phyloP scores from a whole-genome alignment of 129 eudicot genomes.

The Kitagawia praeruptora region DNA sequence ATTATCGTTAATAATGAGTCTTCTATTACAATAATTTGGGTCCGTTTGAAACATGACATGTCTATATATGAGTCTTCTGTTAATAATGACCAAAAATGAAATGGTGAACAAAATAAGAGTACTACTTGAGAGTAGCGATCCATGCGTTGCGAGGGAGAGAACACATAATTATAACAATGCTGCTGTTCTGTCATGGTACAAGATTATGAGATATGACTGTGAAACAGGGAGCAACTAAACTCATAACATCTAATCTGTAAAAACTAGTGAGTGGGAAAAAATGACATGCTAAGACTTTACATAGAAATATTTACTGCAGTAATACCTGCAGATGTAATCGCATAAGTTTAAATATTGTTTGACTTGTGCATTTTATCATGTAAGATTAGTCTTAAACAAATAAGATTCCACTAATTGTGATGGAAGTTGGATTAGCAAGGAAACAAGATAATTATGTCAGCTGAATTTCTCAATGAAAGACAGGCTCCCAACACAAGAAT shows the following conservation, averaged over 20 bases:
- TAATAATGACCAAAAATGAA: neutral
- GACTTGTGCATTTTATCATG: neutral
- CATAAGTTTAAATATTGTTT: neutral
- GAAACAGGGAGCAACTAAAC: neutral
- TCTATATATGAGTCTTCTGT: neutral
- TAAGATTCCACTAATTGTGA: neutral
- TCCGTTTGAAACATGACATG: neutral
- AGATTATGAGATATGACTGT: neutral
- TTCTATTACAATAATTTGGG: too few species aligned
- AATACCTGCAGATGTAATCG: too few species aligned
- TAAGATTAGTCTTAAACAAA: too few species aligned
- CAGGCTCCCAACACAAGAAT: slow-evolving; percentile 8
- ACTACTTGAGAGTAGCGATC: neutral
- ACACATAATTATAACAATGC: neutral
- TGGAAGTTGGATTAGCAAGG: neutral
- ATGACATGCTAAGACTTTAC: too few species aligned
- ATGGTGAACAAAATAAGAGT: neutral
- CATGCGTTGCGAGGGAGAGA: slow-evolving; percentile 1
- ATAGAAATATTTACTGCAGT: too few species aligned
- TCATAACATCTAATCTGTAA: neutral
- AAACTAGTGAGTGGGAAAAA: too few species aligned
- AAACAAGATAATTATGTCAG: slow-evolving; percentile 10
- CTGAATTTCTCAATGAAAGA: slow-evolving; percentile 10
- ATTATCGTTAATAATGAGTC: too few species aligned
- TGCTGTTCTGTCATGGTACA: neutral